Percentiles rank a stretch among this genome's conserved stretches.
phyloP scores from a whole-genome alignment of 345 rosid species.

The Camelina sativa region DNA sequence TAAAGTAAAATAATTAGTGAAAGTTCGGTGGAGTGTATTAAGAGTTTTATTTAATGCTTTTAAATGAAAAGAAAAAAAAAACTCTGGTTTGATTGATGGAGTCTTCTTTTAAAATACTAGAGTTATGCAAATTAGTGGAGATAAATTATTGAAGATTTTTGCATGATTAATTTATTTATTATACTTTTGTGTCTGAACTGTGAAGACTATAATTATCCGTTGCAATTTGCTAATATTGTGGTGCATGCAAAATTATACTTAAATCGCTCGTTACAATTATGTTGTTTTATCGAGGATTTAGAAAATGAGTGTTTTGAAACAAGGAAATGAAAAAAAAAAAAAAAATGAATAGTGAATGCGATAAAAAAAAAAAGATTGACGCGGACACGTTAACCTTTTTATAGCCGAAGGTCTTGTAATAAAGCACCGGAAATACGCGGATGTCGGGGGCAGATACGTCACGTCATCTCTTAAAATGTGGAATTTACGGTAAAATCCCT shows the following conservation, averaged over 20 bases:
- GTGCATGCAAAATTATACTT: not conserved
- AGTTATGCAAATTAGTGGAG: not conserved
- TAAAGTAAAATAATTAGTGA: constrained; percentile 21
- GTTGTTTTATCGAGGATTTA: not conserved
- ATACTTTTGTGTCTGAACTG: not conserved
- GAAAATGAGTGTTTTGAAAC: not conserved
- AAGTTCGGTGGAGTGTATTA: constrained; percentile 2
- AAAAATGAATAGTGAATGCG: not conserved
- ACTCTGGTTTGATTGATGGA: not conserved
- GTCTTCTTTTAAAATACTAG: not conserved
- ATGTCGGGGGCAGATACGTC: constrained; percentile 33
- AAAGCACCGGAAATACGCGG: constrained; percentile 35
- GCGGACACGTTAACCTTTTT: constrained; percentile 35
- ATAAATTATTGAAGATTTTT: not conserved
- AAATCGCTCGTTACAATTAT: too few species aligned
- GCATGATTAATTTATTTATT: too few species aligned
- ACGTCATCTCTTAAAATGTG: not conserved
- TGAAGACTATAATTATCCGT: not conserved
- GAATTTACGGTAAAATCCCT: constrained; percentile 2
- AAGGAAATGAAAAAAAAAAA: not conserved
- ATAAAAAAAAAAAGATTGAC: not conserved
- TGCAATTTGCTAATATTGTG: not conserved
- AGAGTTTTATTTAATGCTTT: not conserved
- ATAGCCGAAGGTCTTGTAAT: constrained; percentile 34
- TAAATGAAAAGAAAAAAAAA: not conserved